These are phyloP conservation scores for Cladosporium halotolerans DNA, from an alignment of 2,329 filamentous ascomycete species.

Conservation along the genomic window DNA sequence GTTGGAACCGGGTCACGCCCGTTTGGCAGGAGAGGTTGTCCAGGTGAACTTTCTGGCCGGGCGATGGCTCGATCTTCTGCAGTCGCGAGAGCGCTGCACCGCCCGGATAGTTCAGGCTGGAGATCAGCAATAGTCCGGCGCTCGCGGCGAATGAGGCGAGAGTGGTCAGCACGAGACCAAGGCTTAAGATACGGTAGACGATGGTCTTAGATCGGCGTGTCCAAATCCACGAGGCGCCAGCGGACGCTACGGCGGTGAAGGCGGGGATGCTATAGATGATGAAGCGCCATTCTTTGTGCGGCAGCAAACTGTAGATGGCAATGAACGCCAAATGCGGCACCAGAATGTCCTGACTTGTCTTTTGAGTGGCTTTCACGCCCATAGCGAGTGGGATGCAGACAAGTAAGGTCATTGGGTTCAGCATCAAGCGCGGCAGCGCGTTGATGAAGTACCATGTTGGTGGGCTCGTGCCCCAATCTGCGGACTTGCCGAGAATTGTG, in stretches of 20 bases:
- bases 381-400: slow-evolving; percentile 47
- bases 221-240: slow-evolving; percentile 63
- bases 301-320: slow-evolving; percentile 74
- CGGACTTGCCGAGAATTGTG: slow-evolving; percentile 72
- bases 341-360: slow-evolving; percentile 46
- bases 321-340: slow-evolving; percentile 67
- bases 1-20: slow-evolving; percentile 55
- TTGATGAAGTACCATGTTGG: slow-evolving; percentile 83
- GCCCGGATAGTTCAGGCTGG: slow-evolving; percentile 88
- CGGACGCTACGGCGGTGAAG: slow-evolving; percentile 69
- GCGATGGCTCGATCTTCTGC: slow-evolving; percentile 25
- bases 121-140: slow-evolving; percentile 65
- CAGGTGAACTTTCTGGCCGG: slow-evolving; percentile 41
- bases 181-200: slow-evolving; percentile 49
- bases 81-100: slow-evolving; percentile 62
- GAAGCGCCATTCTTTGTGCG: slow-evolving; percentile 95
- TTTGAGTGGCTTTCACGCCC: slow-evolving; percentile 40
- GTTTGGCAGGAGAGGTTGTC: slow-evolving; percentile 59
- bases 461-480: slow-evolving; percentile 80
- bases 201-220: slow-evolving; percentile 55
- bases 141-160: slow-evolving; percentile 55
- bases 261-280: slow-evolving; percentile 81
- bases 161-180: slow-evolving; percentile 54
- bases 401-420: slow-evolving; percentile 65
- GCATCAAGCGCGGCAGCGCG: slow-evolving; percentile 71